These are phyloP conservation scores for Apiospora koreana DNA, from an alignment of 2,329 filamentous ascomycete species.

Conservation along the genomic window DNA sequence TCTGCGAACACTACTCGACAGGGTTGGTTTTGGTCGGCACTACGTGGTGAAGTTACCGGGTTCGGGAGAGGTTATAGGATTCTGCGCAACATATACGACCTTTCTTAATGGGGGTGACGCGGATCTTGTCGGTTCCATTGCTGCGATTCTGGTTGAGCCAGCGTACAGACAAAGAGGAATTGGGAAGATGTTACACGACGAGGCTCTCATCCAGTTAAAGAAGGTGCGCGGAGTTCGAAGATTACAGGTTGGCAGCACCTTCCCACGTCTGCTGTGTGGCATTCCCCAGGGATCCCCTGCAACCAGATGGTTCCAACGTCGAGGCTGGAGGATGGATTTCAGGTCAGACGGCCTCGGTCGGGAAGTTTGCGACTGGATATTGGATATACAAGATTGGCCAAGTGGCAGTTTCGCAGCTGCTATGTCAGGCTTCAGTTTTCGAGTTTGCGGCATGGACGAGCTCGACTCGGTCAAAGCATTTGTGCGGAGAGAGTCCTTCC, in stretches of 20 bases:
- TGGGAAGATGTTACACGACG: slow-evolving; percentile 53
- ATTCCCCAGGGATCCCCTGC: slow-evolving; percentile 44
- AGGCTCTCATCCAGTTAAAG: slow-evolving; percentile 50
- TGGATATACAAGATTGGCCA: slow-evolving; percentile 53
- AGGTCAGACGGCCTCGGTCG: slow-evolving; percentile 48
- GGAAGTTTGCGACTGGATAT: slow-evolving; percentile 54
- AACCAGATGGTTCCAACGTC: slow-evolving; percentile 54
- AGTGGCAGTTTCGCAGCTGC: slow-evolving; percentile 36
- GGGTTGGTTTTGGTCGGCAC: slow-evolving; percentile 59
- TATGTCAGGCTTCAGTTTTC: slow-evolving; percentile 44
- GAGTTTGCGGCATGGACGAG: slow-evolving; percentile 47
- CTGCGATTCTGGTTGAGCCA: slow-evolving; percentile 53
- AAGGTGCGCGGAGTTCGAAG: slow-evolving; percentile 53
- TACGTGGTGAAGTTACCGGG: slow-evolving; percentile 54
- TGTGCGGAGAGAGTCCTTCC: slow-evolving; percentile 48
- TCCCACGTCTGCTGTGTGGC: slow-evolving; percentile 59
- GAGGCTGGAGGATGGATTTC: slow-evolving; percentile 53
- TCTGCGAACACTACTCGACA: slow-evolving; percentile 49
- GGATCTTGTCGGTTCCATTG: slow-evolving; percentile 56
- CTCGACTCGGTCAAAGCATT: slow-evolving; percentile 49
- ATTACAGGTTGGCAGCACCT: slow-evolving; percentile 59
- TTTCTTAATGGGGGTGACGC: slow-evolving; percentile 55
- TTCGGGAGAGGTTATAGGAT: slow-evolving; percentile 49
- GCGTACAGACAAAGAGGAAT: slow-evolving; percentile 51
- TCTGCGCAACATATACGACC: slow-evolving; percentile 62